Conservation (phyloP, 768 basidiomycete genomes). For the Calocybe indica region DNA sequence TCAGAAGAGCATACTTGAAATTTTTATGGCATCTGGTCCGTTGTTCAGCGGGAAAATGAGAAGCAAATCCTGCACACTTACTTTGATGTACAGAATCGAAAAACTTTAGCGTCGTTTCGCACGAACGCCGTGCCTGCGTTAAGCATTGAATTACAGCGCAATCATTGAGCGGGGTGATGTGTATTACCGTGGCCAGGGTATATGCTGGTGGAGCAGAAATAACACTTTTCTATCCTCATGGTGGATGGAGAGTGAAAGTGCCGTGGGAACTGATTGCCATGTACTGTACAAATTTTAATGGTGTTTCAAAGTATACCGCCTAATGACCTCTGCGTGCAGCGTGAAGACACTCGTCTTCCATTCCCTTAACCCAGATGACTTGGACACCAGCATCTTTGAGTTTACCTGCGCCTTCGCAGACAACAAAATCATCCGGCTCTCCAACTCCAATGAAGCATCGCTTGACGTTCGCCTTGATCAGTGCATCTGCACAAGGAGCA, state of each 20-base stretch:
- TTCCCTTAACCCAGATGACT: conserved; percentile 65
- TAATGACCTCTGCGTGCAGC: conserved; percentile 64
- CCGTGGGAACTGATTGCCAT: conserved; percentile 7
- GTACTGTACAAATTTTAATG: conserved; percentile 5
- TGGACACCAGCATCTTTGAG: conserved; percentile 67
- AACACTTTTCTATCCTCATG: conserved; percentile 98
- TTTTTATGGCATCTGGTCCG: conserved; percentile 88
- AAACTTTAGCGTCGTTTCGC: conserved; percentile 96
- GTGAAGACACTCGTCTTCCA: conserved; percentile 76
- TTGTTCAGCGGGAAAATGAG: not conserved
- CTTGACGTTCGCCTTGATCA: conserved; percentile 63
- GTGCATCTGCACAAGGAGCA: conserved; percentile 77
- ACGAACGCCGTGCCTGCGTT: conserved; percentile 85
- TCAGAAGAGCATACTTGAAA: conserved; percentile 68
- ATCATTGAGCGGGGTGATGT: not conserved
- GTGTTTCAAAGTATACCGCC: not conserved
- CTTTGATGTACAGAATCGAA: conserved; percentile 98
- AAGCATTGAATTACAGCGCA: not conserved
- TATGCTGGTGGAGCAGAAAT: conserved; percentile 94
- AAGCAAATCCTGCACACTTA: conserved; percentile 21
- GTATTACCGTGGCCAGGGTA: conserved; percentile 89
- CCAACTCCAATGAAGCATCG: conserved; percentile 84
- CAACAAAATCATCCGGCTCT: conserved; percentile 93
- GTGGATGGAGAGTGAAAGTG: conserved; percentile 4
- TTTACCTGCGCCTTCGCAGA: conserved; percentile 80